Conservation (phyloP, 352 stramenopile genomes). For the Globisporangium spiculum region DNA sequence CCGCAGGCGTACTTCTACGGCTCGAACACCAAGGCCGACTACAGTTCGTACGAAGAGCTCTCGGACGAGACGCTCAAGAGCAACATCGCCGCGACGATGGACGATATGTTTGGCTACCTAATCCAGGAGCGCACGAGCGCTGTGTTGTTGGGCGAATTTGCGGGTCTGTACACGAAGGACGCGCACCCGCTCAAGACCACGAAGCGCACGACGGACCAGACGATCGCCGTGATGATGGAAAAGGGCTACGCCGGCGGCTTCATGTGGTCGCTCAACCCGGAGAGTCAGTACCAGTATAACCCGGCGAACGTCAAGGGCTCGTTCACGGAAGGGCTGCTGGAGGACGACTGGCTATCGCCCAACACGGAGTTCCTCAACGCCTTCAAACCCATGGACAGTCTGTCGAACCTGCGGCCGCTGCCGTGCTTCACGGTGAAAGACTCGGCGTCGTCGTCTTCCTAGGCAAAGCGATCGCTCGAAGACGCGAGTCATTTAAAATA, state of each 20-base stretch:
- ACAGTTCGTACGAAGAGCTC: constrained; percentile 55
- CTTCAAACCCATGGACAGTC: constrained; percentile 60
- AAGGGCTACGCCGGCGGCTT: constrained; percentile 70
- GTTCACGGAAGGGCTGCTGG: constrained; percentile 70
- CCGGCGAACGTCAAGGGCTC: constrained; percentile 46
- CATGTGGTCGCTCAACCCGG: constrained; percentile 84
- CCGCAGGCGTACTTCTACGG: constrained; percentile 79
- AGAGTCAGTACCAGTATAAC: constrained; percentile 79
- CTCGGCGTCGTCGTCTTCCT: background rate
- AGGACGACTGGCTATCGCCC: constrained; percentile 77
- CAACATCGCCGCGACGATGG: constrained; percentile 57
- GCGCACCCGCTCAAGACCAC: constrained; percentile 64
- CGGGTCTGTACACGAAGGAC: constrained; percentile 67
- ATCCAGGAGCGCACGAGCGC: constrained; percentile 42
- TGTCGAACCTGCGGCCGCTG: constrained; percentile 58
- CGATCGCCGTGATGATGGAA: constrained; percentile 60
- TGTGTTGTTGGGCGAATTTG: constrained; percentile 75
- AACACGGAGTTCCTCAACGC: constrained; percentile 67
- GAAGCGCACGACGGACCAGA: constrained; percentile 70
- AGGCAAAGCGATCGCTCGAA: background rate
- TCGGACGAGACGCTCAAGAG: constrained; percentile 46
- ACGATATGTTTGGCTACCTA: constrained; percentile 79
- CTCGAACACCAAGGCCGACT: constrained; percentile 43
- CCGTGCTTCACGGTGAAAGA: constrained; percentile 45
- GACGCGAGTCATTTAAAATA: background rate